Percentiles rank a stretch among this genome's conserved stretches.
Evolutionary conservation across 495 filamentous ascomycete genomes (phyloP).

Genomic region (Penicillium soppii): DNA sequence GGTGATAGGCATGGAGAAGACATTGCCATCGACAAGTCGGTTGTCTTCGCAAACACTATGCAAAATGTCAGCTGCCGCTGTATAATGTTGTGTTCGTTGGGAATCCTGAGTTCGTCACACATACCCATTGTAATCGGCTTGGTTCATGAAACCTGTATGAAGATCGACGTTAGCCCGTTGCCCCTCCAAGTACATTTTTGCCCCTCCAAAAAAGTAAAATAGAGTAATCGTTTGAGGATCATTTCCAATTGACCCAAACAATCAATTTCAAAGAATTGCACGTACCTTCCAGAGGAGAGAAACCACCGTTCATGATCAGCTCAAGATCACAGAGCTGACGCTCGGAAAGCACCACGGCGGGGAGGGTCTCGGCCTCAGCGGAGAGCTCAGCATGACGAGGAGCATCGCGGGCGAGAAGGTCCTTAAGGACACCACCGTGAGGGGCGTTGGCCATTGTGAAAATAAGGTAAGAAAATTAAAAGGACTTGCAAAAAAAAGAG

Average conservation of each 20-base stretch:
- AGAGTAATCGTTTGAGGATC: no score
- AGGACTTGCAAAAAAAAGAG: slow-evolving; percentile 1
- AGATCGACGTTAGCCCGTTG: slow-evolving; percentile 29
- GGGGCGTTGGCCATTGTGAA: slow-evolving; percentile 73
- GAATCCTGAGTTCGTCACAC: slow-evolving; percentile 22
- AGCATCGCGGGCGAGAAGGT: slow-evolving; percentile 88
- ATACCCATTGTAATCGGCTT: slow-evolving; percentile 94
- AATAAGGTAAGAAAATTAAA: background rate
- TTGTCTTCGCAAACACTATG: slow-evolving; percentile 80
- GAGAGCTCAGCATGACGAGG: slow-evolving; percentile 72
- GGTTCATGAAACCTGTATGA: slow-evolving; percentile 84
- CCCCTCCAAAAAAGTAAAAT: slow-evolving; percentile 3
- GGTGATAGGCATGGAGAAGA: slow-evolving; percentile 97
- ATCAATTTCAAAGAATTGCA: slow-evolving; percentile 15
- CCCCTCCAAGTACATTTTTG: slow-evolving; percentile 23
- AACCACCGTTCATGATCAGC: slow-evolving; percentile 92
- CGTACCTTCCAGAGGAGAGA: slow-evolving; percentile 94
- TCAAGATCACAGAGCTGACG: slow-evolving; percentile 97
- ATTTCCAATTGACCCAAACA: background rate
- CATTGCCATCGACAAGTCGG: slow-evolving; percentile 82
- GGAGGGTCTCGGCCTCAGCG: slow-evolving; percentile 81
- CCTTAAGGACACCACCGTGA: slow-evolving; percentile 96
- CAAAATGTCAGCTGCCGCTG: slow-evolving; percentile 11
- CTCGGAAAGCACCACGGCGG: slow-evolving; percentile 82
- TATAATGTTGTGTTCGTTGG: background rate